Base-by-base conservation (phyloP, 768 basidiomycete genomes). In the Collybiopsis luxurians region DNA sequence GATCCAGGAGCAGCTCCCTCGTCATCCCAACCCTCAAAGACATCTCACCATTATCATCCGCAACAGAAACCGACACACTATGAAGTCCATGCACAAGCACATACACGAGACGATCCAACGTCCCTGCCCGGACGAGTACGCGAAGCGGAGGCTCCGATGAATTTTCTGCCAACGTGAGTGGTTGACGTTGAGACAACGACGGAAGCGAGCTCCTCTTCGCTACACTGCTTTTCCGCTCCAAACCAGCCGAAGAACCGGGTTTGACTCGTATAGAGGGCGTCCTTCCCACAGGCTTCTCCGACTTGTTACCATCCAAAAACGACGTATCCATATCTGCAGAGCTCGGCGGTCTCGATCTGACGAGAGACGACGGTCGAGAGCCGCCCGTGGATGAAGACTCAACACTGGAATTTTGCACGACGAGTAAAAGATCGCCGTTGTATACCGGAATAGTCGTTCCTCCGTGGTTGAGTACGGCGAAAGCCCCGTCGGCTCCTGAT, bases 11-110 rank as follows among this genome's bases (percentile, higher is more conserved):
- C 42, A 92, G 72, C 47, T 89, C 85, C 31, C 89, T 75, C 0
- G 87, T 88, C 73, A 83, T 88, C 1, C 85, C 84, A 60, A 90
- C 88, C 21, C 84, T 74, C 42, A 93, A 69, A 0, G 89, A 84
- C 74, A 89, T 90, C 68, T 93, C 90, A 0, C 92, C 92, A 62
- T 91, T 92, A 65, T 93, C 91, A 61, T 94, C 91, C 0, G 92
- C 84, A 3, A 91, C 87, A 0, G 88, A 86, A 0, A 92, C 89
- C 0, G 87, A 86, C 3, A 93, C 83, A 30, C 85, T 85, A 47
- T 83, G 83, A 19, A 93, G 73, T 3, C 92, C 92, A 64, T 89
- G 86, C 0, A 90, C 84, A 15, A 94, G 78, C 10, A 92, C 79
- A 40, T 85, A 83, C 10, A 93, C 87, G 1, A 94, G 75, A 26